Evolutionary conservation across 192 early-diverging fungal genomes (phyloP).

Genomic region (Phlyctochytrium bullatum): DNA sequence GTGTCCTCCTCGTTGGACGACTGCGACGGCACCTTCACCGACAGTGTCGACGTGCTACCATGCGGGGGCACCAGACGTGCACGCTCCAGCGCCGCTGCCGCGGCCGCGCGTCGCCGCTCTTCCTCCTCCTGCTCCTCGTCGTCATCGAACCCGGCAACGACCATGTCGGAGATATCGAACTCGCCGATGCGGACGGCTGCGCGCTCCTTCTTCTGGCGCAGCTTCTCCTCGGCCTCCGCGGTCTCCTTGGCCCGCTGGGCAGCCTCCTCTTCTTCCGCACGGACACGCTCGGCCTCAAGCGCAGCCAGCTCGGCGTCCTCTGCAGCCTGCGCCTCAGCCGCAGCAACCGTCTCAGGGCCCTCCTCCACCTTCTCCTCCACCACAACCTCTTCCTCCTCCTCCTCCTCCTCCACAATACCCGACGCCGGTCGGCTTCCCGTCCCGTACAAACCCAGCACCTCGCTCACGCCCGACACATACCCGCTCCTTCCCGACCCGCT

Average conservation of each 20-base stretch:
- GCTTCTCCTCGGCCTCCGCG: background rate
- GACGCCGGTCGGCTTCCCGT: background rate
- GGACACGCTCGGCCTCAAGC: slow-evolving; percentile 24
- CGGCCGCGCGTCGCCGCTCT: background rate
- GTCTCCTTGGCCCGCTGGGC: slow-evolving; percentile 7
- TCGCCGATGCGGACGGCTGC: background rate
- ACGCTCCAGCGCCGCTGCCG: background rate
- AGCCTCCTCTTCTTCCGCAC: slow-evolving; percentile 6
- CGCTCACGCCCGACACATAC: background rate
- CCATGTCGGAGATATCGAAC: slow-evolving; percentile 5
- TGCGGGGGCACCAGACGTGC: background rate
- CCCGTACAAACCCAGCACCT: background rate
- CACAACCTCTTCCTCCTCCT: slow-evolving; percentile 19
- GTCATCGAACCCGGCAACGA: slow-evolving; percentile 1
- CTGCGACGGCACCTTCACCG: background rate
- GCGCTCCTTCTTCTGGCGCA: background rate
- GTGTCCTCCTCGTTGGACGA: background rate
- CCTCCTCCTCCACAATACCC: background rate
- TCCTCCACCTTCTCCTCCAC: slow-evolving; percentile 22
- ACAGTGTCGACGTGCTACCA: background rate
- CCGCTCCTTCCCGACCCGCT: background rate
- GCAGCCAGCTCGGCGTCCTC: background rate
- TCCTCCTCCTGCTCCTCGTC: background rate
- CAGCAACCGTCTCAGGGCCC: slow-evolving; percentile 4
- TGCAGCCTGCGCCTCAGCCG: slow-evolving; percentile 23